Percentiles rank a stretch among this genome's conserved stretches.
Conservation (phyloP, 371 early-diverging fungal species). For the Zancudomyces culisetae region DNA sequence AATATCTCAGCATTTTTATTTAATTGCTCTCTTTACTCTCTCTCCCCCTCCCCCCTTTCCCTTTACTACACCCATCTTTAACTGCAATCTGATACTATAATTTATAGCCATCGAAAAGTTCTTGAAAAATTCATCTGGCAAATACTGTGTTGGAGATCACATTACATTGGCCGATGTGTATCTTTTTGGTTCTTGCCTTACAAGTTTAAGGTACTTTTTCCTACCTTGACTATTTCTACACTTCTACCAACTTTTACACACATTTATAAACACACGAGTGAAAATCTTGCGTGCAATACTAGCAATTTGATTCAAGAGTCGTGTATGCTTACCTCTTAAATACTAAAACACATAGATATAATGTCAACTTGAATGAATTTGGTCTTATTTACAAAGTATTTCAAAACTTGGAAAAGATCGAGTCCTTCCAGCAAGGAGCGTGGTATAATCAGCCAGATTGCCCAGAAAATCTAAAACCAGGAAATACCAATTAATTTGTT, state of each 20-base stretch:
- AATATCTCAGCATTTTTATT: too few species aligned
- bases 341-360: constrained; percentile 19
- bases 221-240: too few species aligned
- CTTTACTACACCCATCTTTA: not conserved
- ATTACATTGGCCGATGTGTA: constrained; percentile 71
- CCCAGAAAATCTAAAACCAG: constrained; percentile 27
- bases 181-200: constrained; percentile 61
- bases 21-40: too few species aligned
- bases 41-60: too few species aligned
- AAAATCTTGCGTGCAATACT: too few species aligned
- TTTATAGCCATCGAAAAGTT: constrained; percentile 35
- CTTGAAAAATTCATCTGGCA: constrained; percentile 36
- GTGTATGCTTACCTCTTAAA: too few species aligned
- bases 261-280: too few species aligned
- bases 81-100: not conserved
- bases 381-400: constrained; percentile 33
- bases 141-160: constrained; percentile 46
- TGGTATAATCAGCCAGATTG: constrained; percentile 57
- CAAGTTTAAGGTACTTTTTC: constrained; percentile 32
- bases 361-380: constrained; percentile 50
- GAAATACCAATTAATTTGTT: too few species aligned
- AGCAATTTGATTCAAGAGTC: too few species aligned
- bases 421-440: constrained; percentile 46
- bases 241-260: too few species aligned
- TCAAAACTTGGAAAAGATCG: constrained; percentile 17